Conservation (phyloP, 345 rosid species). For the Mallotus nudiflorus region DNA sequence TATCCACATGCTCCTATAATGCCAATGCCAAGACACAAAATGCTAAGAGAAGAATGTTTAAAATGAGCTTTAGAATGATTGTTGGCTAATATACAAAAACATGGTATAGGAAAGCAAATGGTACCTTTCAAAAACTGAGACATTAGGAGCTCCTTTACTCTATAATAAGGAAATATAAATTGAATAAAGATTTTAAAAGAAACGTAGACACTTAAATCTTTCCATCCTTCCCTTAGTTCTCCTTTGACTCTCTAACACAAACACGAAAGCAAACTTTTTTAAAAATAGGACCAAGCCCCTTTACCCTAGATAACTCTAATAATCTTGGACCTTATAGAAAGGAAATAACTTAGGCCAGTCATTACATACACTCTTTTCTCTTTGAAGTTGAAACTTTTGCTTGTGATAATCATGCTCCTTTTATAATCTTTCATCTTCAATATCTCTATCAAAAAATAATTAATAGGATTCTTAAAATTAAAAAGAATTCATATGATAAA, state of each 20-base stretch:
- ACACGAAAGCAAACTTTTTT: too few relatives aligned
- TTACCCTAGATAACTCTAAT: too few relatives aligned
- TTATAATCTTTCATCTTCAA: constrained; percentile 29
- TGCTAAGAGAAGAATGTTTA: too few relatives aligned
- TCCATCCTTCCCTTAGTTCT: too few relatives aligned
- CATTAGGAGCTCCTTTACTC: constrained; percentile 34
- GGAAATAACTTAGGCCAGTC: constrained; percentile 12
- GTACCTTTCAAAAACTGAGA: constrained; percentile 41
- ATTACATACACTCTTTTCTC: constrained; percentile 43
- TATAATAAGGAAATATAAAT: too few relatives aligned
- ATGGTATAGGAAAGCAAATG: constrained; percentile 7
- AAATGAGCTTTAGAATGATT: too few relatives aligned
- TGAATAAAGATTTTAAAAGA: neutral
- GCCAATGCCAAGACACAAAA: too few relatives aligned
- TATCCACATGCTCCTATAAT: neutral
- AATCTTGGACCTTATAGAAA: constrained; percentile 13
- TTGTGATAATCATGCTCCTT: constrained; percentile 27
- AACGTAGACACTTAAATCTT: too few relatives aligned
- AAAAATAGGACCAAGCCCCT: too few relatives aligned
- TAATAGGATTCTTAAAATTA: constrained; percentile 23
- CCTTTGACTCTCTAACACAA: too few relatives aligned
- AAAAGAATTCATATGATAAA: neutral
- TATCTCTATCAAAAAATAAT: constrained; percentile 60
- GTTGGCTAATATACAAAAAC: neutral
- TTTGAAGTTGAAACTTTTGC: constrained; percentile 31